Base-by-base conservation (phyloP, 2,329 filamentous ascomycete genomes). In the Hypoxylon sp. region DNA sequence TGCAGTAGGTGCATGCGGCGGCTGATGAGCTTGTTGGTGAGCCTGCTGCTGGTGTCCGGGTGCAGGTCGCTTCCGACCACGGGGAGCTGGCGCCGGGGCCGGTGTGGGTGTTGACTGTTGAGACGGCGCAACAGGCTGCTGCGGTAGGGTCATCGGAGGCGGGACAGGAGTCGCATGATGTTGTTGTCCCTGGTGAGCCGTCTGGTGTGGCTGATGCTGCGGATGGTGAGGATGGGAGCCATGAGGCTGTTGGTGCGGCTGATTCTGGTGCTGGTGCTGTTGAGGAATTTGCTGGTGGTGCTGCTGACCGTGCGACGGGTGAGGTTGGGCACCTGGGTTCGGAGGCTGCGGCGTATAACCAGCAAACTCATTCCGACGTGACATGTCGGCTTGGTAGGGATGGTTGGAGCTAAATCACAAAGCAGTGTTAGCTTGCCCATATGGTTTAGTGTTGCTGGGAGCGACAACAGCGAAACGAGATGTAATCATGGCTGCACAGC, bases 311-410 rank as follows among this genome's bases (percentile, higher is more conserved):
- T 77, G 77, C 55, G 74, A 74, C 56, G 77, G 78, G 42, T 80
- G 80, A 17, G 77, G 77, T 65, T 79, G 80, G 44, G 79, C 73
- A 73, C 77, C 73, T 50, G 78, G 71, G 53, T 74, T 78, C 46
- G 72, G 73, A 50, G 71, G 73, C 58, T 73, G 74, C 55, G 68
- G 71, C 62, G 72, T 71, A 71, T 77, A 78, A 60, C 71, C 76
- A 66, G 70, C 76, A 71, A 72, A 84, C 76, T 74, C 85, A 81
- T 73, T 81, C 81, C 82, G 84, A 81, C 73, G 82, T 77, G 73
- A 81, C 84, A 88, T 84, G 70, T 87, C 85, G 73, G 81, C 77
- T 77, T 84, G 85, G 74, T 87, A 87, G 61, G 82, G 77, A 75
- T 88, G 84, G 68, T 79, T 75, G 40, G 80, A 69, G 75, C 83